A percentile compares a stretch with the other conserved stretches of the same genome.
These are phyloP conservation scores for Areca catechu DNA, from an alignment of 176 grass and related monocot species.

Conservation along the genomic window DNA sequence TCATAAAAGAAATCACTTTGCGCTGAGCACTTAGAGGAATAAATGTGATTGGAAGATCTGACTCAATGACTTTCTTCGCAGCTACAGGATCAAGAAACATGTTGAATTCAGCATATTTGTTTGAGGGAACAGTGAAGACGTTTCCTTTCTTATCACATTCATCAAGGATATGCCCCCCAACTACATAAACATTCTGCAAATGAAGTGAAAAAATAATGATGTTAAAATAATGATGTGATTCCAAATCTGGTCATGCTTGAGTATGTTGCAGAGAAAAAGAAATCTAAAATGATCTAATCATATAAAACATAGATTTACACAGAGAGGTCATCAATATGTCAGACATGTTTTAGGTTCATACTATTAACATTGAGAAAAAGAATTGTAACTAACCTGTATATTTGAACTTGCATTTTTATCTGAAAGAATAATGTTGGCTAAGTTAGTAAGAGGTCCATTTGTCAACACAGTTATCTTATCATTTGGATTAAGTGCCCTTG, in stretches of 20 bases:
- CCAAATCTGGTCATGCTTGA: neutral
- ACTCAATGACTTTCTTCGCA: conserved; percentile 17
- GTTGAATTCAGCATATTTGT: conserved; percentile 18
- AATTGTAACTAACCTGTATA: conserved; percentile 36
- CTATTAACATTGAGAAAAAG: neutral
- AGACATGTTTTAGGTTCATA: no score
- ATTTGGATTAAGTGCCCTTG: conserved; percentile 29
- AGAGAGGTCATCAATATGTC: no score
- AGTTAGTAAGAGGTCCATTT: conserved; percentile 79
- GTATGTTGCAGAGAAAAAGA: no score
- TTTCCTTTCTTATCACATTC: neutral
- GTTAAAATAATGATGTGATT: neutral
- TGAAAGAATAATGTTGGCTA: conserved; percentile 61
- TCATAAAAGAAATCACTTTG: conserved; percentile 10
- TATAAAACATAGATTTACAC: no score
- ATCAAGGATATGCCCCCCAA: conserved; percentile 6
- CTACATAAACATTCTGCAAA: conserved; percentile 11
- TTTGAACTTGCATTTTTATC: conserved; percentile 36
- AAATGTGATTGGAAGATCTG: conserved; percentile 14
- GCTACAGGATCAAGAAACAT: conserved; percentile 20
- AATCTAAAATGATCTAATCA: no score
- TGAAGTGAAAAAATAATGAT: neutral
- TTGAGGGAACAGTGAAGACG: conserved; percentile 8
- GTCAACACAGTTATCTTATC: conserved; percentile 58
- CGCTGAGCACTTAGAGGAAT: conserved; percentile 11